Percentiles rank a stretch among this genome's conserved stretches.
These are phyloP conservation scores for Fusarium devonianum DNA, from an alignment of 2,329 filamentous ascomycete species.

Conservation along the genomic window DNA sequence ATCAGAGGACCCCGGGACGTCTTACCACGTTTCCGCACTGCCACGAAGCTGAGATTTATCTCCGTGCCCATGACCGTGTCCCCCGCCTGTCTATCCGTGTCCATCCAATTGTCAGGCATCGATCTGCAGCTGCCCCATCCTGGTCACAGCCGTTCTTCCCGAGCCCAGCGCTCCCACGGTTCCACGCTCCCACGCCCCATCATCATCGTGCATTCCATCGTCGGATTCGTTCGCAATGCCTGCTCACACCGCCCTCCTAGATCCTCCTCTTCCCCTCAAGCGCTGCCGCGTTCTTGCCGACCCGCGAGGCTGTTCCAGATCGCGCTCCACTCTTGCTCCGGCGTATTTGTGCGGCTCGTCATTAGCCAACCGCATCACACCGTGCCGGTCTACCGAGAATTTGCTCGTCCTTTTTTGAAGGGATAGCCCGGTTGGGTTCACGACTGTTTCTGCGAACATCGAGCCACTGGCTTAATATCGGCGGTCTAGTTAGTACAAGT, in stretches of 20 bases:
- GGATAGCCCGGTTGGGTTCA: conserved; percentile 14
- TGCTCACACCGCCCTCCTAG: conserved; percentile 20
- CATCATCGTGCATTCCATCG: conserved; percentile 38
- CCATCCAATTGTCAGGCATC: conserved; percentile 28
- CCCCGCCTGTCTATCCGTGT: conserved; percentile 17
- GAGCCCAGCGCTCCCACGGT: conserved; percentile 26
- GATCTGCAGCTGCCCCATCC: conserved; percentile 26
- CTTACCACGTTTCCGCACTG: too few relatives aligned
- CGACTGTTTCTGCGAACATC: conserved; percentile 17
- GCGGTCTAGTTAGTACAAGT: conserved; percentile 52
- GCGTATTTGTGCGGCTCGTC: conserved; percentile 12
- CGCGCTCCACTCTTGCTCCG: conserved; percentile 17
- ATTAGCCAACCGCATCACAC: conserved; percentile 11
- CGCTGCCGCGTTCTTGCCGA: conserved; percentile 11
- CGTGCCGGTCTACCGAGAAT: conserved; percentile 30
- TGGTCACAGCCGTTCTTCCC: conserved; percentile 37
- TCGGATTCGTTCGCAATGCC: conserved; percentile 6
- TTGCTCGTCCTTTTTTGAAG: conserved; percentile 16
- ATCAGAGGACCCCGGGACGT: too few relatives aligned
- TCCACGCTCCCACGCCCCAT: conserved; percentile 18
- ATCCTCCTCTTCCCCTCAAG: conserved; percentile 9
- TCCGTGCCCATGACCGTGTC: conserved; percentile 17
- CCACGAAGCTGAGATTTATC: too few relatives aligned
- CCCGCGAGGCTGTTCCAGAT: conserved; percentile 16
- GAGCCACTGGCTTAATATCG: conserved; percentile 43